Percentiles rank a stretch among this genome's conserved stretches.
Evolutionary conservation across 169 alveolate species (phyloP).

Genomic region (Plasmodium adleri): DNA sequence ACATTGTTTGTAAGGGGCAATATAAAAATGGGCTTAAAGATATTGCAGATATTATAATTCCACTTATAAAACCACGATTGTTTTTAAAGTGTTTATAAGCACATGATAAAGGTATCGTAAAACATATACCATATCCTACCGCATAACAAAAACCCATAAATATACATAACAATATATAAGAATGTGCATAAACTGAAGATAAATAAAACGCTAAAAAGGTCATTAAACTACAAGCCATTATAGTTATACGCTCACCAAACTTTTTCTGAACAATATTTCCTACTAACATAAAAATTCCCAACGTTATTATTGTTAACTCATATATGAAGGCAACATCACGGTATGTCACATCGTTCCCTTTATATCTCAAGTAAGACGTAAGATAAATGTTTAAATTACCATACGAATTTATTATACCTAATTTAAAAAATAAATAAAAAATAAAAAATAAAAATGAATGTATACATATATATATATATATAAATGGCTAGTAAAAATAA

Average conservation of each 20-base stretch:
- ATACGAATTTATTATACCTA: constrained; percentile 65
- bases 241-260: constrained; percentile 43
- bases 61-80: constrained; percentile 67
- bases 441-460: neutral
- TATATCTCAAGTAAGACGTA: constrained; percentile 63
- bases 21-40: constrained; percentile 69
- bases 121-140: constrained; percentile 59
- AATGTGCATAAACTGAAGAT: constrained; percentile 56
- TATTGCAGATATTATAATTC: constrained; percentile 63
- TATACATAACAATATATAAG: constrained; percentile 38
- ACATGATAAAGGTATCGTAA: constrained; percentile 69
- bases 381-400: constrained; percentile 66
- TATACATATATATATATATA: neutral
- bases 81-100: constrained; percentile 58
- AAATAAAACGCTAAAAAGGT: constrained; percentile 52
- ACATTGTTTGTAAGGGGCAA: constrained; percentile 58
- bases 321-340: constrained; percentile 47
- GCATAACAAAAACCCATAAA: constrained; percentile 52
- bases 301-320: constrained; percentile 28
- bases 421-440: neutral
- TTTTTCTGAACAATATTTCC: constrained; percentile 55
- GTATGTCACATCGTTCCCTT: constrained; percentile 55
- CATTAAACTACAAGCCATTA: constrained; percentile 14
- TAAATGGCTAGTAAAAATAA: neutral
- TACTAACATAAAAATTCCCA: constrained; percentile 45